A percentile compares a stretch with the other conserved stretches of the same genome.
phyloP scores from a whole-genome alignment of 495 filamentous ascomycete species.

The Trichoderma gamsii region DNA sequence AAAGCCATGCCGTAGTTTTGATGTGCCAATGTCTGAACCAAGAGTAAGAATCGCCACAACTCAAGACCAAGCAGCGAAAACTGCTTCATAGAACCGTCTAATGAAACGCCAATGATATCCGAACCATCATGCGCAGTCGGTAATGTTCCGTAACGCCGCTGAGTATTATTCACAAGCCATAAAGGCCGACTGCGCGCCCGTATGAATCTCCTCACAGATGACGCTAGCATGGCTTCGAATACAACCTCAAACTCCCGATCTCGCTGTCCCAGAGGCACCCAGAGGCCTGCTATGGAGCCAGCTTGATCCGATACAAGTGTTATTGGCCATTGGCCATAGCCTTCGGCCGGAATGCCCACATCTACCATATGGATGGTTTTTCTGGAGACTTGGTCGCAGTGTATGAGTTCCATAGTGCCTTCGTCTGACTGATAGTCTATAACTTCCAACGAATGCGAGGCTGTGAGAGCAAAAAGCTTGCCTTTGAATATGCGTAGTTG shows the following conservation, averaged over 20 bases:
- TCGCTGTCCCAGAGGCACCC: conserved; percentile 36
- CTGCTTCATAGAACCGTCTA: conserved; percentile 60
- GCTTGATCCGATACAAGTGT: conserved; percentile 42
- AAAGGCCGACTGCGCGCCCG: conserved; percentile 38
- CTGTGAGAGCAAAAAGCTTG: conserved; percentile 39
- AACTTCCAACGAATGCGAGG: conserved; percentile 39
- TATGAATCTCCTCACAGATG: conserved; percentile 45
- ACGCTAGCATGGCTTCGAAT: conserved; percentile 45
- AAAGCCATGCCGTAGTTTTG: background rate
- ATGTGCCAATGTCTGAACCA: conserved; percentile 55
- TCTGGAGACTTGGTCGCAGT: conserved; percentile 34
- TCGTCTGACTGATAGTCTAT: conserved; percentile 32
- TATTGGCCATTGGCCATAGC: conserved; percentile 26
- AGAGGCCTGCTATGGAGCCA: conserved; percentile 45
- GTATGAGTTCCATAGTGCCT: conserved; percentile 24
- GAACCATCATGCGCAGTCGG: conserved; percentile 28
- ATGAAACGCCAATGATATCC: conserved; percentile 54
- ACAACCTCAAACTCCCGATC: conserved; percentile 39
- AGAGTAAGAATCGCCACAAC: conserved; percentile 54
- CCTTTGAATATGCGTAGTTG: conserved; percentile 35
- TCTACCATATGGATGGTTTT: conserved; percentile 35
- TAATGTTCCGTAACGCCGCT: conserved; percentile 25
- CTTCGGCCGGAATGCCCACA: conserved; percentile 23
- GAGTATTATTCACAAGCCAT: conserved; percentile 27
- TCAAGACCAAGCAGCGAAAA: conserved; percentile 50